Conservation (phyloP, 805 yeast genomes). For the Metschnikowia proteae region DNA sequence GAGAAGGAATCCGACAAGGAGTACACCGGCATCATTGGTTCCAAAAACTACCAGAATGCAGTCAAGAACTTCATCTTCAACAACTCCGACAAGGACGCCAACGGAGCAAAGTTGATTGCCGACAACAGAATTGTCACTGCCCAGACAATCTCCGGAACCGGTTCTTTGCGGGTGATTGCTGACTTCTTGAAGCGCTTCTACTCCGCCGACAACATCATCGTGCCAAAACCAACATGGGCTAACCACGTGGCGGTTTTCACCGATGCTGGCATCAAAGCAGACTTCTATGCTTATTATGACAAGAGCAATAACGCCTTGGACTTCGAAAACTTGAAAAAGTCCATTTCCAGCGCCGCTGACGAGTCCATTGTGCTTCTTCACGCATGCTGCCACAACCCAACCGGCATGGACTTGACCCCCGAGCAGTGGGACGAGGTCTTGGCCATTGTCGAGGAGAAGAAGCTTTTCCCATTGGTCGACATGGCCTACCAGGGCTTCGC, state of each 20-base stretch:
- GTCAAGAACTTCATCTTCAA: constrained; percentile 73
- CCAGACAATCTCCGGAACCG: constrained; percentile 94
- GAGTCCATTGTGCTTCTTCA: constrained; percentile 74
- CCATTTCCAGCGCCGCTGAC: constrained; percentile 50
- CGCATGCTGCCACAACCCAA: constrained; percentile 97
- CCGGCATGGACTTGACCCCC: constrained; percentile 84
- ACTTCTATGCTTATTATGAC: constrained; percentile 71
- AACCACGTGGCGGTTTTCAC: constrained; percentile 80
- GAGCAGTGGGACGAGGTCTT: constrained; percentile 80
- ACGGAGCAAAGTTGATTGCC: constrained; percentile 52
- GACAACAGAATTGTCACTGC: constrained; percentile 71
- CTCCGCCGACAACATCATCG: constrained; percentile 51
- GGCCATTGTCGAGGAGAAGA: constrained; percentile 53
- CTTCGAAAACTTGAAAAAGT: constrained; percentile 57
- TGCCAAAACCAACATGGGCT: constrained; percentile 94
- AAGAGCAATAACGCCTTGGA: constrained; percentile 58
- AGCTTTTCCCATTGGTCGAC: constrained; percentile 79
- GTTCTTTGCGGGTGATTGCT: constrained; percentile 82
- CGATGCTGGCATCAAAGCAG: constrained; percentile 64
- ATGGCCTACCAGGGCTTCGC: constrained; percentile 96
- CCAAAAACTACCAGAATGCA: constrained; percentile 57
- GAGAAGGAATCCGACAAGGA: constrained; percentile 65
- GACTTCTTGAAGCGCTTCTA: constrained; percentile 68
- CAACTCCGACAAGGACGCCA: constrained; percentile 47
- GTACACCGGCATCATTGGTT: constrained; percentile 83